phyloP scores from a whole-genome alignment of 1,139 yeast species.

The Taphrina populina region DNA sequence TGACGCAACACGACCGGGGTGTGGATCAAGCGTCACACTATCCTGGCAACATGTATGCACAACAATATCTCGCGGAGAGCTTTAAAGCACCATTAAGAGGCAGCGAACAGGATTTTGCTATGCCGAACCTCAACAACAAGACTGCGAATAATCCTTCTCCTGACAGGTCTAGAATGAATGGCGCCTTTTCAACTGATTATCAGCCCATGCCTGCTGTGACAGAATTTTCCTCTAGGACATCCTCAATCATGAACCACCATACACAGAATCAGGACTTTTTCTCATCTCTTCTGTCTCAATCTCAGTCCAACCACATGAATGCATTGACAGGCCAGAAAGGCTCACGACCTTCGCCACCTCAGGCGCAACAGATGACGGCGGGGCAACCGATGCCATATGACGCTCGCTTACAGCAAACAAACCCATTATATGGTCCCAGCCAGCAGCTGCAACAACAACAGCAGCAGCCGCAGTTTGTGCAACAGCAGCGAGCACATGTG shows the following conservation, averaged over 20 bases:
- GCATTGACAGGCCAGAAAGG: no score
- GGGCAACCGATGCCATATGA: neutral
- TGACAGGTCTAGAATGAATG: no score
- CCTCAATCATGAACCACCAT: slow-evolving; percentile 15
- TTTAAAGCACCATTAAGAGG: no score
- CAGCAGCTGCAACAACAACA: slow-evolving; percentile 1
- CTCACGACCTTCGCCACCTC: neutral
- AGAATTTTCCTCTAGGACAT: slow-evolving; percentile 1
- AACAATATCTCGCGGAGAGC: no score
- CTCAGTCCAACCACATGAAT: neutral
- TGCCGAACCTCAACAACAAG: no score
- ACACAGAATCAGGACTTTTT: slow-evolving; percentile 33
- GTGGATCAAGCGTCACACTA: no score
- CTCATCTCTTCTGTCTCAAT: slow-evolving; percentile 6
- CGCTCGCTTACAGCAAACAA: no score
- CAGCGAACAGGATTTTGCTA: no score
- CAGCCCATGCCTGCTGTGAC: slow-evolving; percentile 14
- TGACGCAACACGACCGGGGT: no score
- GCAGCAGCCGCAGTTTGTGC: neutral
- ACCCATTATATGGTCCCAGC: neutral
- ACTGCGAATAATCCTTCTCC: no score
- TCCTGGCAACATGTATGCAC: no score
- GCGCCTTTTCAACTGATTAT: neutral
- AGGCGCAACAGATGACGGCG: neutral
- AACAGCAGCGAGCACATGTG: slow-evolving; percentile 5